Percentiles rank a stretch among this genome's conserved stretches.
Evolutionary conservation across 2,329 filamentous ascomycete genomes (phyloP).

Genomic region (Gyromitra esculenta): DNA sequence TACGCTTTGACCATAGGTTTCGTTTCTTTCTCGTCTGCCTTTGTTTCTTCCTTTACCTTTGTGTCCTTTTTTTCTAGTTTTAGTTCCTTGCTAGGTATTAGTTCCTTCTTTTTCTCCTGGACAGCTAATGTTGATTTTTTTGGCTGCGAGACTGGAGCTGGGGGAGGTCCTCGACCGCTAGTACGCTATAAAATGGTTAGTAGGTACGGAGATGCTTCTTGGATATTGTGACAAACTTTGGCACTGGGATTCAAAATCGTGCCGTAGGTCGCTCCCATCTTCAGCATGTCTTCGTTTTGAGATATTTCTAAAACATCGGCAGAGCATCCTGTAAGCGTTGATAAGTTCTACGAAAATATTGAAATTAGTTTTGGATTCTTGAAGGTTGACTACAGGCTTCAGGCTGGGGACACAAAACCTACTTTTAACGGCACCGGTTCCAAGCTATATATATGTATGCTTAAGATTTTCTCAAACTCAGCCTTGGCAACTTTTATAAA

Average conservation of each 20-base stretch:
- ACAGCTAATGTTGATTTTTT: conserved; percentile 46
- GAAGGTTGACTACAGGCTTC: background rate
- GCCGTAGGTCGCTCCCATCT: conserved; percentile 48
- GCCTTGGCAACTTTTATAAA: conserved; percentile 69
- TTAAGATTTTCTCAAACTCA: conserved; percentile 76
- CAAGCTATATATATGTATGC: conserved; percentile 88
- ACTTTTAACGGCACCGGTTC: conserved; percentile 75
- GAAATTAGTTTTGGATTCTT: background rate
- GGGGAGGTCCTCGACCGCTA: conserved; percentile 19
- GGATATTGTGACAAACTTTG: conserved; percentile 31
- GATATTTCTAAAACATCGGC: conserved; percentile 27
- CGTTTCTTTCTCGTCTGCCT: conserved; percentile 23
- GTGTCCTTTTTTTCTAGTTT: conserved; percentile 18
- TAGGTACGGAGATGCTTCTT: background rate
- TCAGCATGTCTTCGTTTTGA: conserved; percentile 32
- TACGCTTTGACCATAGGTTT: conserved; percentile 21
- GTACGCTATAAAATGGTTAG: conserved; percentile 25
- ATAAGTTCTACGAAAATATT: conserved; percentile 32
- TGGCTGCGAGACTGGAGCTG: conserved; percentile 37
- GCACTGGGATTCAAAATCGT: conserved; percentile 44
- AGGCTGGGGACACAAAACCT: conserved; percentile 50
- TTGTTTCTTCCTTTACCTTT: conserved; percentile 6
- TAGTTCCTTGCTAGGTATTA: conserved; percentile 24
- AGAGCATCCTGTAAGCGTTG: conserved; percentile 42
- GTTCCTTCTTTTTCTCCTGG: conserved; percentile 31